Percentiles rank a stretch among this genome's conserved stretches.
phyloP scores from a whole-genome alignment of 1,284 basidiomycete genomes.

The Tilletia setariae region DNA sequence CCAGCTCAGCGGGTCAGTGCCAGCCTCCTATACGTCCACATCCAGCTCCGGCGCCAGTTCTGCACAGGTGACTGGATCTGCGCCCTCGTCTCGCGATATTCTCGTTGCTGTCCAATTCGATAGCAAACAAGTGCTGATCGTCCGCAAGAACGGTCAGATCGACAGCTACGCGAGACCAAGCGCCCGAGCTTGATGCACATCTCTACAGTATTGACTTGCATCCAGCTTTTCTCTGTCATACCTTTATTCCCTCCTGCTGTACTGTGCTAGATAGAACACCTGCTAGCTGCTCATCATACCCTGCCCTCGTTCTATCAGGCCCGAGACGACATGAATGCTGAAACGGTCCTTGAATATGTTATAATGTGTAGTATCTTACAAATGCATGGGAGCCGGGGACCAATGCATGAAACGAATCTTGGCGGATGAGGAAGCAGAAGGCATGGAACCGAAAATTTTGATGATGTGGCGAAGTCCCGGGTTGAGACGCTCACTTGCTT shows the following conservation, averaged over 20 bases:
- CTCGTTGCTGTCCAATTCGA: conserved; percentile 25
- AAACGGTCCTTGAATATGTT: too few species aligned
- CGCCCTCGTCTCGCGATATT: conserved; percentile 28
- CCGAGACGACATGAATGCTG: too few species aligned
- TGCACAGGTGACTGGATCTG: conserved; percentile 11
- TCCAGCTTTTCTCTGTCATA: too few species aligned
- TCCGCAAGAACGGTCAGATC: conserved; percentile 31
- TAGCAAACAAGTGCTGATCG: conserved; percentile 24
- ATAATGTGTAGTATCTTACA: conserved; percentile 7
- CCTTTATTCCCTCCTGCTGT: too few species aligned
- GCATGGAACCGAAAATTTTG: too few species aligned
- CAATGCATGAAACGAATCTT: conserved; percentile 3
- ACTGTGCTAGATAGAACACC: too few species aligned
- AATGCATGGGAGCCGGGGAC: neutral
- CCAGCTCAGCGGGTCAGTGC: neutral
- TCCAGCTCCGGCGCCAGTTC: neutral
- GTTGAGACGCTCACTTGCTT: neutral
- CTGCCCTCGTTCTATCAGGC: too few species aligned
- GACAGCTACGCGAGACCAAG: conserved; percentile 29
- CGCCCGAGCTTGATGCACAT: neutral
- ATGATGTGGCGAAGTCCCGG: neutral
- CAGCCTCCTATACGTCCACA: neutral
- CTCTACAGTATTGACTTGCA: too few species aligned
- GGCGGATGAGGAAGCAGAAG: neutral
- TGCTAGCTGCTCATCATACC: too few species aligned